Conservation (phyloP, 2,329 filamentous ascomycete species). For the Capronia americana region DNA sequence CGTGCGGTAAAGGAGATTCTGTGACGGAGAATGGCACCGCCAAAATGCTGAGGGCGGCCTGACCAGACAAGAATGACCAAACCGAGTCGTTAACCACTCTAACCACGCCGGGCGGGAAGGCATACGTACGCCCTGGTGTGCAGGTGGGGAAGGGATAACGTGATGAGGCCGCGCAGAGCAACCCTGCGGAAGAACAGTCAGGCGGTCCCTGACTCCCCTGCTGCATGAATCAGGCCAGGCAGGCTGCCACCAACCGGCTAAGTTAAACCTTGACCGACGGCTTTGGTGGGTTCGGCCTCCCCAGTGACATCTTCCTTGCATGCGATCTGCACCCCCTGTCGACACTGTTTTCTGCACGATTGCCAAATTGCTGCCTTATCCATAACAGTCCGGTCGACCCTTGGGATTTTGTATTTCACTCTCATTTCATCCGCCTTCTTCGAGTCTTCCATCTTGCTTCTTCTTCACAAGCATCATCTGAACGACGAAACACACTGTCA, state of each 20-base stretch:
- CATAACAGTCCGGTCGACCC: not conserved
- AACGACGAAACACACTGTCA: not conserved
- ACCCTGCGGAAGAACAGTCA: slow-evolving; percentile 15
- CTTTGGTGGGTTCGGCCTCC: slow-evolving; percentile 5
- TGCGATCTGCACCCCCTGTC: slow-evolving; percentile 7
- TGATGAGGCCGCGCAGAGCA: slow-evolving; percentile 5
- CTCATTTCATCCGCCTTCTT: slow-evolving; percentile 19
- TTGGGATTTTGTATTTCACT: slow-evolving; percentile 11
- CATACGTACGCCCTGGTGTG: not conserved
- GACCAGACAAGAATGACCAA: not conserved
- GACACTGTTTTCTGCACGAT: slow-evolving; percentile 4
- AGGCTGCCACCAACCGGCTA: not conserved
- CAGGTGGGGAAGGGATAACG: slow-evolving; percentile 13
- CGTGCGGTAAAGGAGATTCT: not conserved
- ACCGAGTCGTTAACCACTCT: not conserved
- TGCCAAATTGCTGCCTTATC: slow-evolving; percentile 9
- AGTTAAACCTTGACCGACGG: slow-evolving; percentile 9
- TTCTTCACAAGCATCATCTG: slow-evolving; percentile 2
- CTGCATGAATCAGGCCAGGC: slow-evolving; percentile 10
- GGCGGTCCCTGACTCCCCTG: slow-evolving; percentile 5
- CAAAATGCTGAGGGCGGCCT: not conserved
- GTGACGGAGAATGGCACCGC: not conserved
- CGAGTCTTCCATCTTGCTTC: slow-evolving; percentile 14
- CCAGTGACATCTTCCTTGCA: slow-evolving; percentile 20
- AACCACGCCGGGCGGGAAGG: slow-evolving; percentile 3